A percentile compares a stretch with the other conserved stretches of the same genome.
phyloP scores from a whole-genome alignment of 2,329 filamentous ascomycete genomes.

The Lojkania enalia region DNA sequence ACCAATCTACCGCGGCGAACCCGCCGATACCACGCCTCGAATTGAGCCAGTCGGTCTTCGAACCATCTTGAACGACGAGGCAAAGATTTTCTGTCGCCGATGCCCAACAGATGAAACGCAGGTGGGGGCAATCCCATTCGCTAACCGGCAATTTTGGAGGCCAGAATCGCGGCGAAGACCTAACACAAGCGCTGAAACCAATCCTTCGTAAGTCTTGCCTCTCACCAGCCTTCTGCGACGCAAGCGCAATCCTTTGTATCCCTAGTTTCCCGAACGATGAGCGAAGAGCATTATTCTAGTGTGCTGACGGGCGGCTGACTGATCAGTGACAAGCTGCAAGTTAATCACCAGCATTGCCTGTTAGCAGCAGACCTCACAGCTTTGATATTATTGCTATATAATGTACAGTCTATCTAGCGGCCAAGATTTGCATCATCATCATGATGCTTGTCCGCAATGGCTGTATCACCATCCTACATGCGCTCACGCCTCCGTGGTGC shows the following conservation, averaged over 20 bases:
- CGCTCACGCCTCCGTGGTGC: conserved; percentile 82
- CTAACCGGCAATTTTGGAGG: conserved; percentile 16
- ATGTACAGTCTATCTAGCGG: conserved; percentile 33
- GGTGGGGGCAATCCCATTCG: conserved; percentile 11
- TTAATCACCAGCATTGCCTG: too few relatives aligned
- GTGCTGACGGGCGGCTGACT: too few relatives aligned
- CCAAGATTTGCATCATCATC: conserved; percentile 11
- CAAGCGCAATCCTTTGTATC: conserved; percentile 1
- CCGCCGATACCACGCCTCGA: background rate
- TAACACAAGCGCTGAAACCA: conserved; percentile 20
- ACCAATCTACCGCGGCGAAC: conserved; percentile 14
- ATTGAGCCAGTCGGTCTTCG: conserved; percentile 3
- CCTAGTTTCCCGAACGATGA: too few relatives aligned
- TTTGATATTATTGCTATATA: conserved; percentile 29
- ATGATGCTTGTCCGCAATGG: conserved; percentile 13
- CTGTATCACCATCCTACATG: conserved; percentile 55
- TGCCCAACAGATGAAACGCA: conserved; percentile 21
- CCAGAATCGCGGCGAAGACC: too few relatives aligned
- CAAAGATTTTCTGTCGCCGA: conserved; percentile 11
- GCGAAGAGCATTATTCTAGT: too few relatives aligned
- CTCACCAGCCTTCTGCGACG: conserved; percentile 11
- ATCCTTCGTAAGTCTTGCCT: conserved; percentile 10
- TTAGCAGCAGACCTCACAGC: too few relatives aligned
- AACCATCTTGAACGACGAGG: conserved; percentile 3
- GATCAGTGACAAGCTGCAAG: too few relatives aligned